Base-by-base conservation (phyloP, 305 asterid genomes). In the Ajuga reptans region DNA sequence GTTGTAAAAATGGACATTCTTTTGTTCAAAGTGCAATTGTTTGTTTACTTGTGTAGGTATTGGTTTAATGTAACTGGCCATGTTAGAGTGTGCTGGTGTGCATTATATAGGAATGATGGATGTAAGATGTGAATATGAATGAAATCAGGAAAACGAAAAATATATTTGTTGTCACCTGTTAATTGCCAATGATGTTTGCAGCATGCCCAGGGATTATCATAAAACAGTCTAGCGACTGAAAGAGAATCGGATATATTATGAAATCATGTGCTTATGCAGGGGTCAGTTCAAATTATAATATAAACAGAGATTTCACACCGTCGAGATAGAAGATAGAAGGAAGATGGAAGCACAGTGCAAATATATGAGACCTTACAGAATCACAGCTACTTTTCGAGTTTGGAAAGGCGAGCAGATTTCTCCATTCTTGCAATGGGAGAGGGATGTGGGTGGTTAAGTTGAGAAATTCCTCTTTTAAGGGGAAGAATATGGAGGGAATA, bases 401-500 rank as follows among this genome's bases (percentile, higher is more conserved):
- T 29, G 47, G 36, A 36, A 45, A 3, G 6, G 3, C 11, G n/a
- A 27, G 62, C 34, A 54, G 63, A 34, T 34, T 43, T 49, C 55
- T 56, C 39, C 66, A 69, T 59, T 41, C 11, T 43, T 3, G 33
- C 33, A 36, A 15, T 34, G 9, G 31, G 31, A 27, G 47, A 41
- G 47, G 9, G 47, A 41, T 34, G 45, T n/a, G 45, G 46, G 5
- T 10, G 27, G 27, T 21, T 21, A 21, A 21, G 27, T 21, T 21
- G 27, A 21, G 27, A 21, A 21, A 21, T 21, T 21, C 27, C 1
- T 21, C 29, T 16, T 59, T 59, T 17, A 59, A 54, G 24, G 51
- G 65, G 49, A 37, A 33, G 73, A 37, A 74, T 65, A 64, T 68
- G 73, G 62, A 70, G 58, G 78, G 84, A 75, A 82, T 79, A 79